A percentile compares a stretch with the other conserved stretches of the same genome.
These are phyloP conservation scores for Lasiosphaeria ovina DNA, from an alignment of 495 filamentous ascomycete genomes.

Conservation along the genomic window DNA sequence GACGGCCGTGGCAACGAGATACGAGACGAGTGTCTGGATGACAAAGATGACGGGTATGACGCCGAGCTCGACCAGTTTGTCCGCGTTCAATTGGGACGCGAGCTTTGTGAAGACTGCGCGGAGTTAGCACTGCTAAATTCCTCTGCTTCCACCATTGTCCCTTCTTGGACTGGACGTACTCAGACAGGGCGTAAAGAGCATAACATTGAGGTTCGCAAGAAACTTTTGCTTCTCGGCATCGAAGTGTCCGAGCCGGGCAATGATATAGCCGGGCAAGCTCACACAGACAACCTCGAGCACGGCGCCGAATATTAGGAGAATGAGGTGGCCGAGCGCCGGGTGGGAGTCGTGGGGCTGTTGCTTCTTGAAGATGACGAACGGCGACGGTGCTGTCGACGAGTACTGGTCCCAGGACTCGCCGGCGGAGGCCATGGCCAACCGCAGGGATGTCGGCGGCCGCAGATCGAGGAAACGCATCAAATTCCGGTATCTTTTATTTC, in stretches of 20 bases:
- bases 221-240: slow-evolving; percentile 94
- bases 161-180: slow-evolving; percentile 55
- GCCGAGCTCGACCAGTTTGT: slow-evolving; percentile 83
- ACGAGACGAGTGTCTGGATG: slow-evolving; percentile 82
- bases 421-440: slow-evolving; percentile 41
- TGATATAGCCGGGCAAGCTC: slow-evolving; percentile 90
- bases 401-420: slow-evolving; percentile 24
- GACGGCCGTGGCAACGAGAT: slow-evolving; percentile 65
- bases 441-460: slow-evolving; percentile 64
- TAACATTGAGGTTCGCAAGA: slow-evolving; percentile 89
- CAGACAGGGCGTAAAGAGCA: slow-evolving; percentile 92
- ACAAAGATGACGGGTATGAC: slow-evolving; percentile 93
- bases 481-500: neutral
- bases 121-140: neutral
- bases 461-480: slow-evolving; percentile 42
- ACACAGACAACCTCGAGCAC: slow-evolving; percentile 96
- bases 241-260: slow-evolving; percentile 86
- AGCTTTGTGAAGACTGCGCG: slow-evolving; percentile 91
- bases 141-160: neutral
- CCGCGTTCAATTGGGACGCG: slow-evolving; percentile 88
- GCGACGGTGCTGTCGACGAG: slow-evolving; percentile 20
- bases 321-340: slow-evolving; percentile 67
- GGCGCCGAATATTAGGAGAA: slow-evolving; percentile 90
- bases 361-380: slow-evolving; percentile 29
- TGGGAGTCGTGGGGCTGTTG: slow-evolving; percentile 45